A percentile compares a stretch with the other conserved stretches of the same genome.
Conservation (phyloP, 176 grass and related monocot species). For the Oryza glaberrima region DNA sequence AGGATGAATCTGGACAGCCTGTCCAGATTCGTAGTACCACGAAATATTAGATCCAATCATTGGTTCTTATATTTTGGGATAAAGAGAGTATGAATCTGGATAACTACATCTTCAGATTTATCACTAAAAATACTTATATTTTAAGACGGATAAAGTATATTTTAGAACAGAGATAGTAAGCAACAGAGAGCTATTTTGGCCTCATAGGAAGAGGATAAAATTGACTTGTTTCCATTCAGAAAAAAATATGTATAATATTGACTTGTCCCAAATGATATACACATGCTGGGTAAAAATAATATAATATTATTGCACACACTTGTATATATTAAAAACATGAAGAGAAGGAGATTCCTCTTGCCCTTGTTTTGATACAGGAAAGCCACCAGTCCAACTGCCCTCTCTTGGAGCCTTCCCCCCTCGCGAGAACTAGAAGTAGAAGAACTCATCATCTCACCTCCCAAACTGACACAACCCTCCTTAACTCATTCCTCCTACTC, state of each 20-base stretch:
- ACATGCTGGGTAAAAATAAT: conserved; percentile 28
- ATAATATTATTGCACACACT: not conserved
- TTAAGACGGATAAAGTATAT: too few species aligned
- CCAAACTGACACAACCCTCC: conserved; percentile 25
- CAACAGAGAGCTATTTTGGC: not conserved
- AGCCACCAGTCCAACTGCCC: conserved; percentile 12
- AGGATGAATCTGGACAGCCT: too few species aligned
- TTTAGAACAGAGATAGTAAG: too few species aligned
- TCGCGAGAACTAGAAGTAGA: not conserved
- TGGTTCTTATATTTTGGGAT: too few species aligned
- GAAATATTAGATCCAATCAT: too few species aligned
- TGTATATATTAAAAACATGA: not conserved
- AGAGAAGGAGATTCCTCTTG: not conserved
- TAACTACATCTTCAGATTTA: too few species aligned
- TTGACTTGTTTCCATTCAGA: not conserved
- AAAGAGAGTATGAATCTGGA: too few species aligned
- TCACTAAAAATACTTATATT: too few species aligned
- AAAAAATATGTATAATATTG: not conserved
- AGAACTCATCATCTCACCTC: not conserved
- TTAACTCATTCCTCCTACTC: not conserved
- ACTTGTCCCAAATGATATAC: conserved; percentile 1
- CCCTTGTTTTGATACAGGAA: conserved; percentile 36
- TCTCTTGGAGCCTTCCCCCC: not conserved
- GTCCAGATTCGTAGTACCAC: too few species aligned
- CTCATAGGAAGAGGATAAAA: not conserved